Percentiles rank a stretch among this genome's conserved stretches.
Evolutionary conservation across 2,329 filamentous ascomycete genomes (phyloP).

Genomic region (Helotiales sp.): DNA sequence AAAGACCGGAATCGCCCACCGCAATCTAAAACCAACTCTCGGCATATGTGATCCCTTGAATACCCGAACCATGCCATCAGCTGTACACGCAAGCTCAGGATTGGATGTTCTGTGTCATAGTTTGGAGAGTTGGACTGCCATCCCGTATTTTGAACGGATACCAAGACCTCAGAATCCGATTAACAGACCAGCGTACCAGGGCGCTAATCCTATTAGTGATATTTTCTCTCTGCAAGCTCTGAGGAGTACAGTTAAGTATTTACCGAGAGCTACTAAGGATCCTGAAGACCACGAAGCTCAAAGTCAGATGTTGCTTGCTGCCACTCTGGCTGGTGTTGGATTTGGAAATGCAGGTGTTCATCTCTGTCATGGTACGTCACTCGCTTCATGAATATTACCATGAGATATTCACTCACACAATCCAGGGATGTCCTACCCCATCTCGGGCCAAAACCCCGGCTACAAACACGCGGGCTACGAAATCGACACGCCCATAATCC

Average conservation of each 20-base stretch:
- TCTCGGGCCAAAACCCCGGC: slow-evolving; percentile 90
- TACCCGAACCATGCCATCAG: slow-evolving; percentile 92
- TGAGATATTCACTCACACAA: neutral
- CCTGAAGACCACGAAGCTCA: slow-evolving; percentile 93
- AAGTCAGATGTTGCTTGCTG: slow-evolving; percentile 91
- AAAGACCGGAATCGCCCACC: slow-evolving; percentile 95
- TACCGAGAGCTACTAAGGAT: slow-evolving; percentile 84
- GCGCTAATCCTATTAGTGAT: slow-evolving; percentile 95
- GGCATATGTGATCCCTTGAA: slow-evolving; percentile 88
- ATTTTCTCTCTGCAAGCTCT: slow-evolving; percentile 93
- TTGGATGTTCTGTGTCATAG: slow-evolving; percentile 95
- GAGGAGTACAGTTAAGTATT: slow-evolving; percentile 83
- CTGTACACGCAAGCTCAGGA: slow-evolving; percentile 89
- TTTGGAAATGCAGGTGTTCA: slow-evolving; percentile 99
- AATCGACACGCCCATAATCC: slow-evolving; percentile 79
- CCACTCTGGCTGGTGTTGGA: slow-evolving; percentile 91
- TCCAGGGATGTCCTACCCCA: slow-evolving; percentile 92
- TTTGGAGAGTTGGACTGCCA: slow-evolving; percentile 96
- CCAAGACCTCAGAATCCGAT: slow-evolving; percentile 90
- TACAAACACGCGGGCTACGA: slow-evolving; percentile 91
- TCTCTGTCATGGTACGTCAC: slow-evolving; percentile 64
- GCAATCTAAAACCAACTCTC: slow-evolving; percentile 92
- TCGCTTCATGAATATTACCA: neutral
- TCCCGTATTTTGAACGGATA: slow-evolving; percentile 85
- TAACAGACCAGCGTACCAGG: slow-evolving; percentile 90